Evolutionary conservation across 768 basidiomycete genomes (phyloP).

Genomic region (Hysterangium stoloniferum): DNA sequence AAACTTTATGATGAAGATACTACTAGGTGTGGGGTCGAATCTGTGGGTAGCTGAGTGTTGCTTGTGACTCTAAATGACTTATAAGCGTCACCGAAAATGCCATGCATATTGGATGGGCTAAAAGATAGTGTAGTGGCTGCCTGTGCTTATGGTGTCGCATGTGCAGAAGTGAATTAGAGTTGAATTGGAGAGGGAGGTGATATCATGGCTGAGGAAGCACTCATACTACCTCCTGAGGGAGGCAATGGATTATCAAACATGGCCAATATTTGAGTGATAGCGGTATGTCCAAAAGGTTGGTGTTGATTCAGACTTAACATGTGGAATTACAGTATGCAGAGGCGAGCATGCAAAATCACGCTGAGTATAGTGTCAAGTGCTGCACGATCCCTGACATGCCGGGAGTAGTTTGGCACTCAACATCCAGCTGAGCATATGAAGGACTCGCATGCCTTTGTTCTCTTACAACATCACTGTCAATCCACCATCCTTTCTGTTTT

Average conservation of each 20-base stretch:
- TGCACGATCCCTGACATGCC: too few relatives aligned
- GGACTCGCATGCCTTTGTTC: too few relatives aligned
- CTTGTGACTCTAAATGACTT: constrained; percentile 24
- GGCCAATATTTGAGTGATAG: neutral
- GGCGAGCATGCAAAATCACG: constrained; percentile 3
- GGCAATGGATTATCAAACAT: neutral
- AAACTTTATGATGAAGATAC: constrained; percentile 12
- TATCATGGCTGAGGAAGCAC: neutral
- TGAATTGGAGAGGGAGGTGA: constrained; percentile 6
- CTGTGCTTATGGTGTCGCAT: constrained; percentile 8
- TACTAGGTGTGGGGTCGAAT: constrained; percentile 19
- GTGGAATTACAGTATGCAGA: constrained; percentile 1
- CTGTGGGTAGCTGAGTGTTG: constrained; percentile 32
- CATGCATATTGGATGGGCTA: constrained; percentile 76
- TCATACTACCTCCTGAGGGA: neutral
- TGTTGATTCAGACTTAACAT: constrained; percentile 11
- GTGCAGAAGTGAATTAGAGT: constrained; percentile 14
- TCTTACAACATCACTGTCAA: too few relatives aligned
- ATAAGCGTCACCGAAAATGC: constrained; percentile 94
- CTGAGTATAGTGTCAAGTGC: too few relatives aligned
- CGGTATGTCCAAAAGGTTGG: constrained; percentile 6
- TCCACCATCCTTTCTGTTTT: too few relatives aligned
- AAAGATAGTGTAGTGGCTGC: constrained; percentile 42
- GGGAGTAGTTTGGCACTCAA: too few relatives aligned
- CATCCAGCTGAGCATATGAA: too few relatives aligned